A percentile compares a stretch with the other conserved stretches of the same genome.
Evolutionary conservation across 192 early-diverging fungal species (phyloP).

Genomic region (Linnemannia zychae): DNA sequence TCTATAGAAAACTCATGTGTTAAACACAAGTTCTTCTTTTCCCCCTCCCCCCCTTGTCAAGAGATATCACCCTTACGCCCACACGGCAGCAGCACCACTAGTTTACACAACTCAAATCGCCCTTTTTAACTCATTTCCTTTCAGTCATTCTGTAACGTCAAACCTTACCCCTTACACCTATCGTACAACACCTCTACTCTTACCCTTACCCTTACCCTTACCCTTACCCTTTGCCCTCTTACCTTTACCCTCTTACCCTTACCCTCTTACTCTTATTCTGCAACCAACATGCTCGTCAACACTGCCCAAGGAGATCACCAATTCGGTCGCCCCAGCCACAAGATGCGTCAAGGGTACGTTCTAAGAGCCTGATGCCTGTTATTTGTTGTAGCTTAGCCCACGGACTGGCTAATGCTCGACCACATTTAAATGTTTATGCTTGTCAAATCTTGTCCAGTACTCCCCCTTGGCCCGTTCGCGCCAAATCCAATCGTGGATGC

Average conservation of each 20-base stretch:
- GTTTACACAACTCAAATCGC: not conserved
- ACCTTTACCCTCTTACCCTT: not conserved
- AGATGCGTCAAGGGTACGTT: constrained; percentile 46
- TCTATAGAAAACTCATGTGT: not conserved
- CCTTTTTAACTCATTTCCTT: not conserved
- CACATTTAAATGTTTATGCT: not conserved
- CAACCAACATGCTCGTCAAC: constrained; percentile 40
- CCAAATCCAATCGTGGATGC: constrained; percentile 6
- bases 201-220: not conserved
- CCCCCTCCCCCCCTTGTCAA: not conserved
- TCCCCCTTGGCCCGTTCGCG: constrained; percentile 1
- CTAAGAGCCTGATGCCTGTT: not conserved
- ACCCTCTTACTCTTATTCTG: not conserved
- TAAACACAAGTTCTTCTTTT: not conserved
- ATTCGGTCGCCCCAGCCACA: constrained; percentile 28
- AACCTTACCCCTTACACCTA: not conserved
- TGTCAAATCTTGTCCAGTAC: not conserved
- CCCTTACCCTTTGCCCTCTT: not conserved
- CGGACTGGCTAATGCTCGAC: not conserved
- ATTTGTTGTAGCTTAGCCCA: constrained; percentile 4
- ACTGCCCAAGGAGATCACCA: constrained; percentile 28
- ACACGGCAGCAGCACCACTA: constrained; percentile 29
- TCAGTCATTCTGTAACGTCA: not conserved
- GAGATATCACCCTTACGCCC: constrained; percentile 40
- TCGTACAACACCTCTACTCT: not conserved